Conservation (phyloP, 108 stramenopile species). For the Fragilariopsis cylindrus region DNA sequence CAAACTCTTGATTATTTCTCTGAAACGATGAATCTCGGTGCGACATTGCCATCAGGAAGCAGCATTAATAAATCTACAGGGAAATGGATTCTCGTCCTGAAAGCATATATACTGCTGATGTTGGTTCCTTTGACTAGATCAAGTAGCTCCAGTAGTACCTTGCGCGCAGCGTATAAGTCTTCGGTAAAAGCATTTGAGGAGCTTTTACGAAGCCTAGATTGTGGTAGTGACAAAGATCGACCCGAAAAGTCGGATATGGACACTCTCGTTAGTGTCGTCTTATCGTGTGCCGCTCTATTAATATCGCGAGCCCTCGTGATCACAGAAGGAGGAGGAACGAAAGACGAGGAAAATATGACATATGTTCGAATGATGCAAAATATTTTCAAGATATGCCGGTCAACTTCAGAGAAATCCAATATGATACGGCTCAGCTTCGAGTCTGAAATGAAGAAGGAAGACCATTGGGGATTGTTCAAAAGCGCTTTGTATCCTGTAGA, state of each 20-base stretch:
- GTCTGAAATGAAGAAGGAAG: not conserved
- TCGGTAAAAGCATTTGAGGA: not conserved
- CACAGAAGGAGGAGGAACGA: not conserved
- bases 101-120: not conserved
- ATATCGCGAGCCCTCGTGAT: not conserved
- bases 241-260: not conserved
- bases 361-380: not conserved
- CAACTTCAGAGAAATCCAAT: not conserved
- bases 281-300: not conserved
- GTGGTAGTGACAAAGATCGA: not conserved
- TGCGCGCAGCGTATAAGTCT: not conserved
- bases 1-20: conserved; percentile 9
- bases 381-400: not conserved
- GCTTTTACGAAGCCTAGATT: not conserved
- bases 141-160: not conserved
- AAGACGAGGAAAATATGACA: not conserved
- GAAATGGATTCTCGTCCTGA: not conserved
- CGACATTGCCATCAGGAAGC: not conserved
- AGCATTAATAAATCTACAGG: not conserved
- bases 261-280: not conserved
- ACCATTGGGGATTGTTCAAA: not conserved
- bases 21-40: not conserved
- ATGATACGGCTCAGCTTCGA: not conserved
- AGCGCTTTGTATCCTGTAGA: not conserved
- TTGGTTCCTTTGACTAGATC: conserved; percentile 1